Evolutionary conservation across 805 yeast species (phyloP).

Genomic region (Candida nonsorbophila): DNA sequence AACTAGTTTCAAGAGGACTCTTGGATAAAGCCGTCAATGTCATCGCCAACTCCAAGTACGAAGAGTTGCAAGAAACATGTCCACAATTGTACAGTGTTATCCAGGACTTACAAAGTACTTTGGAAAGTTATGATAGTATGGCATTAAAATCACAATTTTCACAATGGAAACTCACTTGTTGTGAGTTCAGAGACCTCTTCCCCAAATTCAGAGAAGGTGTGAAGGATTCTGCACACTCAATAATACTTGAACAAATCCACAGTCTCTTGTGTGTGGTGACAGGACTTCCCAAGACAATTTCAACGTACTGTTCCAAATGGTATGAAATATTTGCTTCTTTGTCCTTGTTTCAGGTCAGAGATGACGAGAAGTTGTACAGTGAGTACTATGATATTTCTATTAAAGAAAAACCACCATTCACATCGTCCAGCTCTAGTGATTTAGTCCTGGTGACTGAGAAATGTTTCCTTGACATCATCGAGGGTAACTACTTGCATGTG

Average conservation of each 20-base stretch:
- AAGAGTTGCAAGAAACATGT: constrained; percentile 25
- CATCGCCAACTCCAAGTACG: constrained; percentile 38
- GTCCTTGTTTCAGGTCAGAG: constrained; percentile 51
- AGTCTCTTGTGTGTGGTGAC: constrained; percentile 41
- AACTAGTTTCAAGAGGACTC: constrained; percentile 56
- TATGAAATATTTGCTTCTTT: constrained; percentile 58
- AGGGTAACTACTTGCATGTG: constrained; percentile 51
- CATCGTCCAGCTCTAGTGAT: constrained; percentile 33
- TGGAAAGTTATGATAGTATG: constrained; percentile 37
- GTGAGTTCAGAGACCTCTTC: constrained; percentile 44
- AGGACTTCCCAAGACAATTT: constrained; percentile 47
- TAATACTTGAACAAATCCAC: constrained; percentile 30
- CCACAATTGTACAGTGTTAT: constrained; percentile 32
- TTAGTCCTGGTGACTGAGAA: constrained; percentile 16
- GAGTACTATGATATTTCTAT: constrained; percentile 30
- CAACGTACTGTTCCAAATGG: constrained; percentile 55
- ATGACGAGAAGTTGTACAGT: constrained; percentile 31
- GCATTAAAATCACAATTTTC: constrained; percentile 37
- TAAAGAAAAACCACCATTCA: constrained; percentile 24
- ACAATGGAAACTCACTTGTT: constrained; percentile 46
- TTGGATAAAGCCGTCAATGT: constrained; percentile 50
- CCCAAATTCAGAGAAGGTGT: constrained; percentile 18
- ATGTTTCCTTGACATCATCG: constrained; percentile 50
- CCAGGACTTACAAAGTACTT: constrained; percentile 33
- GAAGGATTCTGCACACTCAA: constrained; percentile 16